Conservation (phyloP, 306 rosid species). For the Urtica urens region DNA sequence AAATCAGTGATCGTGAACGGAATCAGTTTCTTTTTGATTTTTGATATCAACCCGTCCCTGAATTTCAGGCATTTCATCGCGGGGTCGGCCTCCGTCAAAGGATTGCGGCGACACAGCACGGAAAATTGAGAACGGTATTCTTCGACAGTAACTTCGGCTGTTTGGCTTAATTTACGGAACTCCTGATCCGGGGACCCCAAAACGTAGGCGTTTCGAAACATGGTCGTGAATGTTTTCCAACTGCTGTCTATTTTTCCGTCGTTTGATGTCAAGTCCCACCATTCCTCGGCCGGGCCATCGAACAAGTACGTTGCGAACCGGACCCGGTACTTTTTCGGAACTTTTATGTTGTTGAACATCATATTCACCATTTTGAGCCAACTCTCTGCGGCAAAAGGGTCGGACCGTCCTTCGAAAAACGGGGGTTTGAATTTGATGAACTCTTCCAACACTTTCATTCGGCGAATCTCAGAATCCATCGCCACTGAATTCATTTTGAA, state of each 20-base stretch:
- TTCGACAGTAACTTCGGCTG: neutral
- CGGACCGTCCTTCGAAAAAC: neutral
- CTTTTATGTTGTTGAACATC: neutral
- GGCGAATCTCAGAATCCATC: neutral
- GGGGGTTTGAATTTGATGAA: conserved; percentile 1
- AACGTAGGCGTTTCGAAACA: neutral
- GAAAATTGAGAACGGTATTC: neutral
- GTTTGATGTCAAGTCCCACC: neutral
- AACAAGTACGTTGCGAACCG: neutral
- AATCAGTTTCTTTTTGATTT: neutral
- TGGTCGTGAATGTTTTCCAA: neutral
- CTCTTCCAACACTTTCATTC: neutral
- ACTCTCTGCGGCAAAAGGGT: neutral
- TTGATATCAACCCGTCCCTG: neutral
- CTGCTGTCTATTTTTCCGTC: neutral
- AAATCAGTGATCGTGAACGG: neutral
- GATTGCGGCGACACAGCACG: neutral
- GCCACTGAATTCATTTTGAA: too few species aligned
- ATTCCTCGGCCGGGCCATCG: neutral
- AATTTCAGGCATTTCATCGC: neutral
- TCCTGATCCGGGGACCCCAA: neutral
- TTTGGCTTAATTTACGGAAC: neutral
- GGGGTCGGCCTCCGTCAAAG: neutral
- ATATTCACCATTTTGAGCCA: neutral
- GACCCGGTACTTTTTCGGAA: neutral